These are phyloP conservation scores for Sedum album DNA, from an alignment of 164 flowering plant genomes.

Conservation along the genomic window DNA sequence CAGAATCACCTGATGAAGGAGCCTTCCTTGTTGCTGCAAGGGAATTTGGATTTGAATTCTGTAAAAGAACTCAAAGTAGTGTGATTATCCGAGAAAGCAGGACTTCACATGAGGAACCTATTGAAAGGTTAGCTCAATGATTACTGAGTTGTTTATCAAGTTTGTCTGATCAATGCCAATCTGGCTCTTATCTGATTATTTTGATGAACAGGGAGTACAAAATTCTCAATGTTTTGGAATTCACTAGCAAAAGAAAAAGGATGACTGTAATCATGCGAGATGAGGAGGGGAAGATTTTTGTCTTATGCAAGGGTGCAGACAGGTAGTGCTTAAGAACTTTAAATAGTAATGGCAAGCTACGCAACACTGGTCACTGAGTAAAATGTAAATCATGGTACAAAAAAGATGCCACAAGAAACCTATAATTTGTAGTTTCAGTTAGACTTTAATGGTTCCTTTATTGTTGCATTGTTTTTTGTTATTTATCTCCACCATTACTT, in stretches of 20 bases:
- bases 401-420: not conserved
- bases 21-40: constrained; percentile 32
- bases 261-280: constrained; percentile 60
- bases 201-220: constrained; percentile 42
- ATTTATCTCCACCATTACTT: not conserved
- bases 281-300: constrained; percentile 47
- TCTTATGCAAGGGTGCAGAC: constrained; percentile 76
- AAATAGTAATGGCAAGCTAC: no score
- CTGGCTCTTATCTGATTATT: not conserved
- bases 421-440: not conserved
- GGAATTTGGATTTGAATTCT: constrained; percentile 40
- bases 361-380: not conserved
- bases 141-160: not conserved
- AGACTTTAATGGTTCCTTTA: not conserved
- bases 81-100: constrained; percentile 35
- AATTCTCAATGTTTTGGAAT: constrained; percentile 54
- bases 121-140: constrained; percentile 30
- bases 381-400: not conserved
- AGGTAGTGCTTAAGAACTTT: no score
- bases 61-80: constrained; percentile 29
- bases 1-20: constrained; percentile 47
- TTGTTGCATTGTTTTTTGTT: not conserved
- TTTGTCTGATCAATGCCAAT: not conserved
- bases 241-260: constrained; percentile 50
- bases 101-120: constrained; percentile 20